Base-by-base conservation (phyloP, 2,329 filamentous ascomycete genomes). In the Botrytis porri region DNA sequence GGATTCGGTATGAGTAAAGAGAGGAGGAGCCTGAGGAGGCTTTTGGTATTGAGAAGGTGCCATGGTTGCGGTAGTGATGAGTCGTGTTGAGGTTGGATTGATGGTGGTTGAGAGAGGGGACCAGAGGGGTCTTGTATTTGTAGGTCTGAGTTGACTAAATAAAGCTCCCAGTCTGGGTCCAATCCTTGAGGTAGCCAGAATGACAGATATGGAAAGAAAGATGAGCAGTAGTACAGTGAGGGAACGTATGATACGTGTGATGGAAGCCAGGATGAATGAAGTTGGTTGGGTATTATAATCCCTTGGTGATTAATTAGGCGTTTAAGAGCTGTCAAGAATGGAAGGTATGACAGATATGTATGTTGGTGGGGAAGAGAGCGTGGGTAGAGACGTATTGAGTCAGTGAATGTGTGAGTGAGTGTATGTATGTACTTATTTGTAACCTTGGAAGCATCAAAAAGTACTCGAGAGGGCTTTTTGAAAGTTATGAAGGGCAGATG, bases 11-110 rank as follows among this genome's bases (percentile, higher is more conserved):
- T 90, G 91, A 4, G 88, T 93, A 83, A 95, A 96, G 80, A 90
- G 86, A 71, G 93, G 92, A 73, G 93, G 93, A 59, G 90, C 86
- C 85, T 95, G 93, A 4, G 93, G 93, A 75, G 93, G 93, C 80
- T 87, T 91, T 82, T 87, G 87, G 83, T 92, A 93, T 82, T 89
- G 88, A 76, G 86, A 83, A 74, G 88, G 86, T 76, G 88, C 89
- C 90, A 93, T 93, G 80, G 82, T 87, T 81, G 83, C 86, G 76
- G 86, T 90, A 76, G 80, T 84, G 82, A 78, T 77, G 51, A 54
- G 25, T 37, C 37, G 57, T 61, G 54, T 48, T 14, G 51, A 51
- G 57, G 64, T 29, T 41, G 70, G 35, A 60, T 70, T 29, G 65
- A 35, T 63, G 45, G 43, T 63, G 51, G 43, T 59, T 48, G 63